These are phyloP conservation scores for Entomortierella beljakovae DNA, from an alignment of 192 early-diverging fungal species.

Conservation along the genomic window DNA sequence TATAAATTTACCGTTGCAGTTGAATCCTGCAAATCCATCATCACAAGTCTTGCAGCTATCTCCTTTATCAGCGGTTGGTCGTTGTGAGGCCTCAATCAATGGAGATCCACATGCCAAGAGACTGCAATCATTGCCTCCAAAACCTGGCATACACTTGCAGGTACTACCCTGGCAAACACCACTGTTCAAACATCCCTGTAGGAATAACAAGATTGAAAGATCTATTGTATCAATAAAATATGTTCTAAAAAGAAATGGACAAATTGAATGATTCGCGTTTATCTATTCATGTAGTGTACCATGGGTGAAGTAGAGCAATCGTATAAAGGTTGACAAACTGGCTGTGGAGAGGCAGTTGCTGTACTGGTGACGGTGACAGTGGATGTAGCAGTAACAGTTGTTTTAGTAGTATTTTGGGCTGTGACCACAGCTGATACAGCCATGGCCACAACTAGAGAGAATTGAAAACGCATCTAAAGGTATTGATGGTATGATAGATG, in stretches of 20 bases:
- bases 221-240: too few species aligned
- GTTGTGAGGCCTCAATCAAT: constrained; percentile 23
- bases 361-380: constrained; percentile 7
- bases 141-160: constrained; percentile 35
- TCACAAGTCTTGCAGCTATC: constrained; percentile 54
- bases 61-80: constrained; percentile 5
- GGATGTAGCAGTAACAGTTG: not conserved
- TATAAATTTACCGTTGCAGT: constrained; percentile 58
- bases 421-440: not conserved
- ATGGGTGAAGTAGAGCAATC: constrained; percentile 38
- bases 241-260: not conserved
- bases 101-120: constrained; percentile 37
- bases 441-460: not conserved
- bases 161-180: constrained; percentile 22
- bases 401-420: not conserved
- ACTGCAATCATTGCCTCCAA: constrained; percentile 36
- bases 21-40: constrained; percentile 65
- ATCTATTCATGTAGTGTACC: constrained; percentile 21
- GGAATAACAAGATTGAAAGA: not conserved
- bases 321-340: constrained; percentile 25
- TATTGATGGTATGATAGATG: too few species aligned
- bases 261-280: not conserved
- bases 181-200: constrained; percentile 39
- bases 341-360: constrained; percentile 6
- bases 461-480: not conserved